These are phyloP conservation scores for Yamadazyma atmosphaerica DNA, from an alignment of 1,139 yeast genomes.

Conservation along the genomic window DNA sequence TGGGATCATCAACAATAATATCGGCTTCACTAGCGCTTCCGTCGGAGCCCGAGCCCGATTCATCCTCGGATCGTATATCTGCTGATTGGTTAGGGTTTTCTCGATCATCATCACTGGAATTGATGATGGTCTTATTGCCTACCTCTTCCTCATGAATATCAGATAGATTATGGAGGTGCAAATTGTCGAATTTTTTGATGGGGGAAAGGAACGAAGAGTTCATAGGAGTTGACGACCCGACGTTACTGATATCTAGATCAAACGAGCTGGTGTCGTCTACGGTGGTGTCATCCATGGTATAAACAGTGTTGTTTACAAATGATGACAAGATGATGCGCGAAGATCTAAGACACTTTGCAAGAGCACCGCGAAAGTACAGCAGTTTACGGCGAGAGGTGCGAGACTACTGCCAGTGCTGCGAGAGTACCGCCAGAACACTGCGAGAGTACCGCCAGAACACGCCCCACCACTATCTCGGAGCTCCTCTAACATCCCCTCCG, in stretches of 20 bases:
- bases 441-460: too few species aligned
- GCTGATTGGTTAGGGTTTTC: conserved; percentile 10
- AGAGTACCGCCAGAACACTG: too few species aligned
- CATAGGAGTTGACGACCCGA: conserved; percentile 18
- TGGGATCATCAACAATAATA: conserved; percentile 7
- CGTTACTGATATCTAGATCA: conserved; percentile 13
- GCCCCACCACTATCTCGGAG: too few species aligned
- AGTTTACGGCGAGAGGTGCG: neutral
- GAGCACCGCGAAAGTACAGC: neutral
- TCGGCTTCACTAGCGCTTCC: neutral
- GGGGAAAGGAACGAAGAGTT: conserved; percentile 39
- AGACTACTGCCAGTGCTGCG: conserved; percentile 5
- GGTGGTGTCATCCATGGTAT: conserved; percentile 9
- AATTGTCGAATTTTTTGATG: conserved; percentile 29
- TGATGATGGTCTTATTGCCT: conserved; percentile 19
- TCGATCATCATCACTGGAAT: conserved; percentile 9
- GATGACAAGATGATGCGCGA: neutral
- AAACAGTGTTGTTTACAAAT: conserved; percentile 8
- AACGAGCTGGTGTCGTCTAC: conserved; percentile 14
- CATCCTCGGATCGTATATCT: conserved; percentile 2
- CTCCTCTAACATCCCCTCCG: neutral
- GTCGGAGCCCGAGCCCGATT: neutral
- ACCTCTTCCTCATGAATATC: conserved; percentile 15
- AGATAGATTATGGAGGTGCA: conserved; percentile 24
- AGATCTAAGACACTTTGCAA: neutral